Evolutionary conservation across 2,329 filamentous ascomycete genomes (phyloP).

Genomic region (Cercospora sp.): DNA sequence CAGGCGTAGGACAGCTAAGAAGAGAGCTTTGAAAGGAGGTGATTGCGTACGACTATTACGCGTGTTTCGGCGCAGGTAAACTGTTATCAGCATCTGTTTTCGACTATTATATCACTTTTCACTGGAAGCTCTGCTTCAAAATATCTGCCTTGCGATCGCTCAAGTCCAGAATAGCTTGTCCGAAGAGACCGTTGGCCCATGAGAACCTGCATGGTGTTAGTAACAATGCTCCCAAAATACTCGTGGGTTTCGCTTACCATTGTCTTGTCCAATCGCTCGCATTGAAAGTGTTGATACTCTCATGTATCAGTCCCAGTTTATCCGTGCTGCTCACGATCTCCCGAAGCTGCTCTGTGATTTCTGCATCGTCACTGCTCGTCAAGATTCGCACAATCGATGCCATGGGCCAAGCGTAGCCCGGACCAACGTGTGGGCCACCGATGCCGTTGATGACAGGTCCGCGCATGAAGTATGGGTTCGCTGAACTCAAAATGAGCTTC

Average conservation of each 20-base stretch:
- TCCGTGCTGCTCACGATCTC: conserved; percentile 51
- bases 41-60: too few relatives aligned
- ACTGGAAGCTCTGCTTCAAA: conserved; percentile 49
- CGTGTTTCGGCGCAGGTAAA: background rate
- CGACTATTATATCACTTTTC: background rate
- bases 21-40: too few relatives aligned
- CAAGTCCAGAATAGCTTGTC: conserved; percentile 28
- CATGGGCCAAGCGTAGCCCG: conserved; percentile 54
- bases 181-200: conserved; percentile 46
- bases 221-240: background rate
- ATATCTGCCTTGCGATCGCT: conserved; percentile 26
- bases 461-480: conserved; percentile 53
- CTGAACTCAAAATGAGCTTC: conserved; percentile 44
- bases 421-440: conserved; percentile 52
- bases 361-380: conserved; percentile 50
- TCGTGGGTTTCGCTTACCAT: conserved; percentile 40
- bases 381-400: conserved; percentile 53
- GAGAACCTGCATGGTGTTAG: conserved; percentile 42
- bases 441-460: conserved; percentile 52
- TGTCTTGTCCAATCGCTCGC: conserved; percentile 50
- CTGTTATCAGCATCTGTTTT: background rate
- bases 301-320: conserved; percentile 53
- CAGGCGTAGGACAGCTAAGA: background rate
- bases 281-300: conserved; percentile 54
- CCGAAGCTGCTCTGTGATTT: conserved; percentile 48